Percentiles rank a stretch among this genome's conserved stretches.
These are phyloP conservation scores for Tulasnella sp. DNA, from an alignment of 768 basidiomycete genomes.

Conservation along the genomic window DNA sequence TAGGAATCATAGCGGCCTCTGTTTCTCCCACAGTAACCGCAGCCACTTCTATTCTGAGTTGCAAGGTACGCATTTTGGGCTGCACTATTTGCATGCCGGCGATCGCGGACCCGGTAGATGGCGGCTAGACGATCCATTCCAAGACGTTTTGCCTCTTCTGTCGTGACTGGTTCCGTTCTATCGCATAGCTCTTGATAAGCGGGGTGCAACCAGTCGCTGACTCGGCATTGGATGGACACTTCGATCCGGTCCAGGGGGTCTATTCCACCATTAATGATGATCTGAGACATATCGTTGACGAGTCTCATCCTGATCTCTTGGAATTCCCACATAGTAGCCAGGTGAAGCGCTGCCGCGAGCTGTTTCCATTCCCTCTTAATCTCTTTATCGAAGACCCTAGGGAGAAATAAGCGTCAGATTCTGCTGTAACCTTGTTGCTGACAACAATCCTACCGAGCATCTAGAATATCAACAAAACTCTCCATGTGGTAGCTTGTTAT, in stretches of 20 bases:
- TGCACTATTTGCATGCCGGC: neutral
- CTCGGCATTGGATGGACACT: neutral
- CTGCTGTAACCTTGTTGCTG: too few relatives aligned
- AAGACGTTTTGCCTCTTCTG: slow-evolving; percentile 7
- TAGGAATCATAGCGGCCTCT: too few relatives aligned
- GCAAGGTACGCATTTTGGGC: too few relatives aligned
- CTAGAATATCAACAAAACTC: slow-evolving; percentile 8
- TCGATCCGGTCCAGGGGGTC: neutral
- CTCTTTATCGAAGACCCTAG: neutral
- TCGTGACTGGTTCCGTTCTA: neutral
- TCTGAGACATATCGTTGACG: neutral
- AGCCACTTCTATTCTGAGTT: too few relatives aligned
- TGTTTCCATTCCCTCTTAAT: neutral
- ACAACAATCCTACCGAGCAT: neutral
- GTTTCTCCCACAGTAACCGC: too few relatives aligned
- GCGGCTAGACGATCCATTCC: neutral
- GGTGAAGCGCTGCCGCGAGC: neutral
- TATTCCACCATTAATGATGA: neutral
- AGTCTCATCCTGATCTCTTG: neutral
- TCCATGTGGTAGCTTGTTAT: slow-evolving; percentile 24
- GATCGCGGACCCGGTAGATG: neutral
- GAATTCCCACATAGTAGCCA: slow-evolving; percentile 24
- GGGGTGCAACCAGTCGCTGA: neutral
- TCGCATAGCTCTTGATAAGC: neutral
- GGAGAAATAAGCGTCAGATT: neutral